Base-by-base conservation (phyloP, 768 basidiomycete species). In the Candolleomyces aberdarensis region DNA sequence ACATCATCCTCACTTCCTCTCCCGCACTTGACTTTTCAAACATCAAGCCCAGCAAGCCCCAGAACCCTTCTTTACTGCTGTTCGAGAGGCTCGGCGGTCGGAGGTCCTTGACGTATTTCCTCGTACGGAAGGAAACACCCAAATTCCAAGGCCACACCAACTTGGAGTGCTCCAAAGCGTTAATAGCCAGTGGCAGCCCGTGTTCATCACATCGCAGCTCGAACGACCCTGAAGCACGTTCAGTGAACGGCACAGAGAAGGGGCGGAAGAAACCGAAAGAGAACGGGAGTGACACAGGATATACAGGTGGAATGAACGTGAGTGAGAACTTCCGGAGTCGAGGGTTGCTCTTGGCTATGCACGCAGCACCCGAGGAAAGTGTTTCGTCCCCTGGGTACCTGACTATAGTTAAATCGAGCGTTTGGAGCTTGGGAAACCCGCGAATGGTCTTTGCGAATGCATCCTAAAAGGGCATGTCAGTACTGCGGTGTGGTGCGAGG, bases 271-370 rank as follows among this genome's bases (percentile, higher is more conserved):
- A 74, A 8, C 77, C 78, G 54, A 78, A 69, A 11, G 78, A 69
- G 65, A 76, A 78, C 13, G 82, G 80, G 14, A 84, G 75, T 3
- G 81, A 76, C 31, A 85, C 76, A 8, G 83, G 81, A 65, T 80
- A 78, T 15, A 75, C 66, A 5, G 78, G 78, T 0, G 86, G 82
- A 53, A 91, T 82, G 72, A 88, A 89, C 2, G 85, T 81, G 56
- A 92, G 78, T 13, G 79, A 78, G 73, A 91, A 91, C 20, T 78
- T 73, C 22, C 76, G 72, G n/a, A 92, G 76, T 29, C 86, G 86
- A 0, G 90, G 90, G 64, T 89, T 89, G 32, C 78, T 74, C 62
- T 75, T 82, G 14, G 88, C 88, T 60, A 92, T 83, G 39, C 83
- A 83, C 3, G 78, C 74, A 14, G 88, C 88, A 57, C 87, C 84